Evolutionary conservation across 306 rosid genomes (phyloP).

Genomic region (Abrus pulchellus): DNA sequence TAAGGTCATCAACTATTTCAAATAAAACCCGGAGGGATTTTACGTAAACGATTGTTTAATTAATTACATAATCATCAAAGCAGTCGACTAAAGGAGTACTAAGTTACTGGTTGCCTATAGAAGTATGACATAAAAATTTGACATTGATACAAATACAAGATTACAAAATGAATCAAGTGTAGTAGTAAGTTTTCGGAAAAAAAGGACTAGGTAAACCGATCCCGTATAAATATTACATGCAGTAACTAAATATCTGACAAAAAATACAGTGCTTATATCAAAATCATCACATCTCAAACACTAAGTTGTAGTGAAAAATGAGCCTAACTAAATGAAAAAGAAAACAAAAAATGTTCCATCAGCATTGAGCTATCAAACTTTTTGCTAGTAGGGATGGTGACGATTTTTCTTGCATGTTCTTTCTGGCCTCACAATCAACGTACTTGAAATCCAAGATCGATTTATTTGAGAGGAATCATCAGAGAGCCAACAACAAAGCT

Average conservation of each 20-base stretch:
- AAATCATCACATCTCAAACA: conserved; percentile 20
- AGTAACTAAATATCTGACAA: not conserved
- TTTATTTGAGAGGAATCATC: conserved; percentile 62
- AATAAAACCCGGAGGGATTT: not conserved
- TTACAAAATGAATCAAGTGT: conserved; percentile 1
- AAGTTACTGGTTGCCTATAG: not conserved
- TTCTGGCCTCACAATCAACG: conserved; percentile 64
- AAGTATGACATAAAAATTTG: not conserved
- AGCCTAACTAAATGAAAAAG: not conserved
- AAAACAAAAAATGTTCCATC: not conserved
- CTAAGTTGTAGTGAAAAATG: conserved; percentile 17
- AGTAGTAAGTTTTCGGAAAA: not conserved
- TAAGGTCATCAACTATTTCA: not conserved
- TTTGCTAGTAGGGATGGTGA: conserved; percentile 73
- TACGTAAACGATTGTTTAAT: not conserved
- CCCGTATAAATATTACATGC: conserved; percentile 15
- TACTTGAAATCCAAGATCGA: conserved; percentile 83
- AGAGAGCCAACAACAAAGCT: conserved; percentile 87
- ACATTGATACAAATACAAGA: not conserved
- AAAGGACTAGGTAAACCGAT: not conserved
- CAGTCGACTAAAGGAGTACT: not conserved
- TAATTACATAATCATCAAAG: not conserved
- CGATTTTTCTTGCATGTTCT: conserved; percentile 66
- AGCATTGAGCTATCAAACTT: not conserved
- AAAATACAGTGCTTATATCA: not conserved